Base-by-base conservation (phyloP, 2,329 filamentous ascomycete genomes). In the Colletotrichum sansevieriae region DNA sequence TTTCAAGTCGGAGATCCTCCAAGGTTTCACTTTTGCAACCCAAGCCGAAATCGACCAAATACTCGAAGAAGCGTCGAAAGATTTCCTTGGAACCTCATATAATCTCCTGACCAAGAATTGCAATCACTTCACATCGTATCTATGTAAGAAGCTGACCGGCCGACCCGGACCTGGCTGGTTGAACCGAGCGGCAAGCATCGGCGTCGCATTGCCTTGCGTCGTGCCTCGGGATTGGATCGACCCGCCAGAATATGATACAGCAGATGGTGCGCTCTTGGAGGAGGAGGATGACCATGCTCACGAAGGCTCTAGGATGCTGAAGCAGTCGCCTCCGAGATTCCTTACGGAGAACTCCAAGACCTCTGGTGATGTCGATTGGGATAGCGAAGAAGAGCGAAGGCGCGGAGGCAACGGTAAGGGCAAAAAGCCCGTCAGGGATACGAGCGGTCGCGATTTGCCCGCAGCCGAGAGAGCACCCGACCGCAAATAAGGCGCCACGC, bases 71-170 rank as follows among this genome's bases (percentile, higher is more conserved):
- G 91, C 90, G 12, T 93, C 91, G 1, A 86, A 91, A 47, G 85
- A 90, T 72, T 97, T 96, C 74, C 85, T 90, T 65, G 93, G 93
- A 25, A 90, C 90, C 0, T 87, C 87, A 13, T 96, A 97, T 79
- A 95, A 96, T 75, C 86, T 97, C 13, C 84, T 97, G 51, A 94
- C 90, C 20, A 90, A 90, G 73, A 97, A 97, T 79, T 97, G 93
- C 85, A 97, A 97, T 78, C 93, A 97, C 78, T 97, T 97, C 77
- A 95, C 93, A 2, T 89, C 89, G 20, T 89, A 91, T 74, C 85
- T 97, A 18, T 94, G 92, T 79, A 84, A 91, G 76, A 88, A 87
- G 72, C 84, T 97, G 63, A 95, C 92, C 2, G 88, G 90, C 6
- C 86, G 88, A 52, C 82, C 89, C 1, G 92, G 91, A 0, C 93